Conservation (phyloP, 345 rosid genomes). For the Populus ilicifolia region DNA sequence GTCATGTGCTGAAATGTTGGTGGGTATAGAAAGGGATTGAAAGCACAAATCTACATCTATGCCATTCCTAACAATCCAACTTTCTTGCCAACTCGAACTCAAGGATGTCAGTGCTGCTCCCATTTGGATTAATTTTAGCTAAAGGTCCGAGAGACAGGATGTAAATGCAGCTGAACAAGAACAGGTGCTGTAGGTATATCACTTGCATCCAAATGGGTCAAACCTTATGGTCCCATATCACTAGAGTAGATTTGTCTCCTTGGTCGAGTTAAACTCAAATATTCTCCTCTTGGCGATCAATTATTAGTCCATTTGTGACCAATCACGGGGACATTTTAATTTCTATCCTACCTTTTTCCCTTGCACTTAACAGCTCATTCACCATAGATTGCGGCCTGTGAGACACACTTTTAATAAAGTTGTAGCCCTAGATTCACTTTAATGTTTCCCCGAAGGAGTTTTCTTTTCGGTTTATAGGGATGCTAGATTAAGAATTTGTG, state of each 20-base stretch:
- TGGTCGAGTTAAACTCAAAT: neutral
- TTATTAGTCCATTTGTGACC: neutral
- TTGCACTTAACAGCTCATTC: constrained; percentile 2
- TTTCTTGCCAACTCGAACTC: neutral
- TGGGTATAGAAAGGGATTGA: neutral
- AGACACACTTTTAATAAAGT: constrained; percentile 27
- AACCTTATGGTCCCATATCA: constrained; percentile 11
- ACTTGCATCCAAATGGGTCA: constrained; percentile 3
- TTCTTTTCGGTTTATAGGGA: neutral
- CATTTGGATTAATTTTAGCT: neutral
- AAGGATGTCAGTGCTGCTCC: constrained; percentile 8
- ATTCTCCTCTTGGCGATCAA: neutral
- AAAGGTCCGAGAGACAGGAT: neutral
- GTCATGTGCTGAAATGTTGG: neutral
- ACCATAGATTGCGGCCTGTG: constrained; percentile 33
- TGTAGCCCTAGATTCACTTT: constrained; percentile 17
- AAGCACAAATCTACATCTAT: neutral
- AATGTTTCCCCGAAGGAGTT: constrained; percentile 6
- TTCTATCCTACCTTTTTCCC: neutral
- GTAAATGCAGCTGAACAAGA: neutral
- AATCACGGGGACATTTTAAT: neutral
- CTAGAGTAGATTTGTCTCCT: neutral
- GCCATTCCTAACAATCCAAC: neutral
- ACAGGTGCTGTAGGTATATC: neutral
- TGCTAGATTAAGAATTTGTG: neutral